phyloP scores from a whole-genome alignment of 192 early-diverging fungal species.

The Martensiomyces pterosporus region DNA sequence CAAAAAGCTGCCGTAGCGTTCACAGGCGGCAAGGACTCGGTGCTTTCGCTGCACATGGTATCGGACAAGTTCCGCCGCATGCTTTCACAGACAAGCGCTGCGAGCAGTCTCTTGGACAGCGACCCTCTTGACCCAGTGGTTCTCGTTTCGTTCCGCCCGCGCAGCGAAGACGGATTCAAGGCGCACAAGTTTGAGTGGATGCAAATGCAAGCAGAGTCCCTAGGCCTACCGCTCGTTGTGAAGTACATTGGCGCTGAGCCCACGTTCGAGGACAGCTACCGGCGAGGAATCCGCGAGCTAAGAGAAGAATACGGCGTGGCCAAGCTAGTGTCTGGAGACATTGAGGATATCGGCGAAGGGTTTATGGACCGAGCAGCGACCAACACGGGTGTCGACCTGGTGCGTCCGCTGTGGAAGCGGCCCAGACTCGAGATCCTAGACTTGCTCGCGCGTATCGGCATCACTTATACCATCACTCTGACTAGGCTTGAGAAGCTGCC shows the following conservation, averaged over 20 bases:
- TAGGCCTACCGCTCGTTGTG: constrained; percentile 47
- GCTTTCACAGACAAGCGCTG: no score
- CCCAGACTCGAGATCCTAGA: constrained; percentile 45
- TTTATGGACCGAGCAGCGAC: constrained; percentile 58
- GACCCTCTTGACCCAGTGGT: constrained; percentile 29
- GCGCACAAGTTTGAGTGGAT: constrained; percentile 53
- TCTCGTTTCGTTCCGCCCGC: constrained; percentile 51
- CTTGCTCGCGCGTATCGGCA: constrained; percentile 15
- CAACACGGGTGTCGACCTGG: constrained; percentile 44
- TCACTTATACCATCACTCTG: constrained; percentile 29
- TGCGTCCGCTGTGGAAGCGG: constrained; percentile 56
- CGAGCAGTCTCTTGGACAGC: no score
- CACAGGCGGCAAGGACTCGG: constrained; percentile 64
- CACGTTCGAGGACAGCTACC: constrained; percentile 51
- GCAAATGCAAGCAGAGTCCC: constrained; percentile 44
- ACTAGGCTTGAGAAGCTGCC: constrained; percentile 18
- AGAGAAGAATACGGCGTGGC: constrained; percentile 43
- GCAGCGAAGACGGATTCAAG: constrained; percentile 49
- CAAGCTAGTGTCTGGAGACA: constrained; percentile 59
- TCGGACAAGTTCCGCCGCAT: constrained; percentile 18
- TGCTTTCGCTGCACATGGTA: constrained; percentile 47
- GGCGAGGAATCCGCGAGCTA: constrained; percentile 34
- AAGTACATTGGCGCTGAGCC: constrained; percentile 43
- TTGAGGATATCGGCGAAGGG: constrained; percentile 56
- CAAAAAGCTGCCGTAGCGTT: no score